Evolutionary conservation across 306 rosid species (phyloP), one percentile per base, ranked within the genome.

Genomic region (Castanospermum australe): DNA sequence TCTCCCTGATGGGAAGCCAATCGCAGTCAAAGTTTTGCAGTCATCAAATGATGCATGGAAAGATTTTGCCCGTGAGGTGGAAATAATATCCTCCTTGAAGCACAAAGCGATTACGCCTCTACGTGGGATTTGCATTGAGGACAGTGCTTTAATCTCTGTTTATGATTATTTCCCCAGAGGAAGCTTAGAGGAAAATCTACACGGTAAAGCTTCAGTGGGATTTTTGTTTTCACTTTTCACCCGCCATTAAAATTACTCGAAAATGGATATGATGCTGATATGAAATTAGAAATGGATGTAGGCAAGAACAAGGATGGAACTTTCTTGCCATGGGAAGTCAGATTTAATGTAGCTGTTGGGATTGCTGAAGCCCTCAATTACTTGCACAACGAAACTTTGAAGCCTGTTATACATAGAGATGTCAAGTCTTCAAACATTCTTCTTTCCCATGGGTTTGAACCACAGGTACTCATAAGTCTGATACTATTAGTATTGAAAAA

Each of bases 401-500:
- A 51, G 73, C 90, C 97, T 10, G 92, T 93, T 70, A 90, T 95
- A 73, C 99, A 95, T 36, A 90, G 94, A 88, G 99, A 95, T 84
- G 86, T 95, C 78, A 95, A 95, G 88, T 85, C 99, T 56, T 90
- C 99, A 66, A 95, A 95, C 86, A 89, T 95, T 87, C 97, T 95
- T 77, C 94, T 95, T 59, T 80, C 90, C 7, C 51, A 80, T 33
- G 84, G 44, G 39, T 80, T 91, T 74, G 88, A 87, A 81, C 96
- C 99, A 75, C 89, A 87, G 74, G 99, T 95, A 85, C 38, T 73
- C 8, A 75, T 41, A 32, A 20, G 21, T 60, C 75, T 75, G 12
- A 75, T 41, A 72, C 52, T 56, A 17, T 42, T 71, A 63, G 22
- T 20, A 18, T 55, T 63, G 32, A 56, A 75, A 71, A 62, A 45